Evolutionary conservation across 495 filamentous ascomycete species (phyloP), one percentile per base, ranked within the genome.

Genomic region (Tuber indicum): DNA sequence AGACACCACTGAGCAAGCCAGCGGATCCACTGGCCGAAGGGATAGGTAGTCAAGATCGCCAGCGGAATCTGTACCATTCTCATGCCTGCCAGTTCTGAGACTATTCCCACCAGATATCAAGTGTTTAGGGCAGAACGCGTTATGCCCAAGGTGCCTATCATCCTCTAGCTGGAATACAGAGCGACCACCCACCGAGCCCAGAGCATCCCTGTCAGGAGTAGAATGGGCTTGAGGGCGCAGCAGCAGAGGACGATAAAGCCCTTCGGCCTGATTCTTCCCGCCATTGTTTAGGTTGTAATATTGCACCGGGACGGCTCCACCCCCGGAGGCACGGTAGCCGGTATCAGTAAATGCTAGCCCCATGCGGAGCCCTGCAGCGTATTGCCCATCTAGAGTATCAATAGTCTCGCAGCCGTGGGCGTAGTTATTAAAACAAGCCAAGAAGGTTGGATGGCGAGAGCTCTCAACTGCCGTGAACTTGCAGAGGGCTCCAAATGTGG

Each of bases 341-440:
- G 58, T 26, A 32, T 32, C 26, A 66, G 26, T 7, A 32, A 16
- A 66, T 6, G n/a, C 58, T 10, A 66, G 9, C 26, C 58, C 58
- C 58, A 66, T 16, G 26, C n/a, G n/a, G 58, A 66, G 16, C 3
- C 58, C 58, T 17, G n/a, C 79, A 7, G 81, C 44, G 74, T 83
- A 83, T 71, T 83, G 82, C 39, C 82, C 79, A 72, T 83, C 82
- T 42, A 83, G 70, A 16, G 74, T 75, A 70, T 83, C 79, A 32
- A 83, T 58, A 14, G 76, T 71, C 45, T 83, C 42, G 32, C 45
- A 71, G n/a, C 82, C 82, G 75, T 77, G 66, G 41, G 43, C 49
- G 16, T 71, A 44, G 39, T 83, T 71, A 39, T 76, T 74, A 62
- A 83, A 83, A 2, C 75, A 70, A 44, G 81, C 72, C 32, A 83